Evolutionary conservation across 2,329 filamentous ascomycete genomes (phyloP), one percentile per base, ranked within the genome.

Genomic region (Botrytis hyacinthi): DNA sequence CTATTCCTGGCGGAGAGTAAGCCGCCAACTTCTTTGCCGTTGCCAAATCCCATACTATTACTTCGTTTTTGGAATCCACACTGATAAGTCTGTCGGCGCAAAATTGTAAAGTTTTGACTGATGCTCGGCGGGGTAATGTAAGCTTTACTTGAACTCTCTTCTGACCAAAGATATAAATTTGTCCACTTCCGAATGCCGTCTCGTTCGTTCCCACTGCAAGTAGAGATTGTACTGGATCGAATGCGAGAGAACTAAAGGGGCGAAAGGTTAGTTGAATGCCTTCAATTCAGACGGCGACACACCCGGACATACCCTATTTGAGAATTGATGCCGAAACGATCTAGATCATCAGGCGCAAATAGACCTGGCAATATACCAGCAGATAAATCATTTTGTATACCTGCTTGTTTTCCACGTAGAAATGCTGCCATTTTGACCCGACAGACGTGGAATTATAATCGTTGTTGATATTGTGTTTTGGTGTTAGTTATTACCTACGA

Each of bases 191-290:
- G 80, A 93, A 97, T 79, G 92, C 91, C 77, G 92, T 94, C 83
- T 97, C 92, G 81, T 90, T 93, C 60, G 96, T 99, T 74, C 94
- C 96, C 76, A 98, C 89, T 60, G 96, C 96, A 70, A 99, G 87
- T 73, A 99, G 90, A 42, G 95, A 97, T 81, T 99, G 96, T 20
- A 98, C 88, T 1, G 96, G 95, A 77, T 98, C 95, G 84, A 97
- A 98, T 75, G 94, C 92, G 76, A 98, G 85, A 76, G 92, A 92
- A 79, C 93, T 94, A 79, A 71, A 73, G 74, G 59, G 62, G 68
- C 75, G 74, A 77, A 71, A 67, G 68, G 37, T 57, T 71, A 71
- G 51, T 63, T 75, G 73, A 48, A 59, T 48, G 22, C 63, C 69
- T 48, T 51, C 57, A 51, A 69, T 66, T 69, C 42, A 26, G 14